Conservation (phyloP, 257 asterid species). For the Solanum lycopersicoides region DNA sequence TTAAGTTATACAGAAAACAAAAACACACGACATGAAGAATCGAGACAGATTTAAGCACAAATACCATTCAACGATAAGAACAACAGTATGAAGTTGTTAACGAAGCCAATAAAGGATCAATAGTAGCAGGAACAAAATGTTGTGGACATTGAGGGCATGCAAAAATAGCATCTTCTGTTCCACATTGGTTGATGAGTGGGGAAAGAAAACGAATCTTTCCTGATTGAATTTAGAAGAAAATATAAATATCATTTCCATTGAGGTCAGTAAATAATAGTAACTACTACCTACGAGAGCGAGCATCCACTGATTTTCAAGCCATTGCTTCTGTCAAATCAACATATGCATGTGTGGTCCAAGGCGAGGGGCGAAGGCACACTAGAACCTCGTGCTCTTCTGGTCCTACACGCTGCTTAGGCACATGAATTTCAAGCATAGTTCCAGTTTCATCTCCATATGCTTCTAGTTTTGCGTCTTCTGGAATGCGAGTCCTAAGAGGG, state of each 20-base stretch:
- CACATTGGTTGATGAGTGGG: not conserved
- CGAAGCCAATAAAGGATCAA: not conserved
- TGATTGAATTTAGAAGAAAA: not conserved
- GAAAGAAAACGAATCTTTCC: not conserved
- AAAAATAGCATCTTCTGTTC: not conserved
- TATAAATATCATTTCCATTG: not conserved
- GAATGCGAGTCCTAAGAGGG: conserved; percentile 35
- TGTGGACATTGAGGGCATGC: not conserved
- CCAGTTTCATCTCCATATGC: conserved; percentile 36
- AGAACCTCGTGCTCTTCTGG: conserved; percentile 41
- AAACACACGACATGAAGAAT: not conserved
- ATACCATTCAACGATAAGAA: not conserved
- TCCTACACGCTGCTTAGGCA: conserved; percentile 38
- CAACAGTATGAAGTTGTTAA: not conserved
- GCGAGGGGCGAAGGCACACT: conserved; percentile 45
- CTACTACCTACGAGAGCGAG: not conserved
- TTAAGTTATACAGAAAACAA: not conserved
- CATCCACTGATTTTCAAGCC: conserved; percentile 10
- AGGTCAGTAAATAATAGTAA: not conserved
- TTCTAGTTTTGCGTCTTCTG: conserved; percentile 40
- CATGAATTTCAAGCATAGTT: conserved; percentile 40
- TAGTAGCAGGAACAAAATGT: not conserved
- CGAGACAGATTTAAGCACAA: not conserved
- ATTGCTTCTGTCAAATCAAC: conserved; percentile 25
- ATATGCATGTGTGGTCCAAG: conserved; percentile 28